These are phyloP conservation scores for Abrus pulchellus DNA, from an alignment of 306 rosid genomes.

Conservation along the genomic window DNA sequence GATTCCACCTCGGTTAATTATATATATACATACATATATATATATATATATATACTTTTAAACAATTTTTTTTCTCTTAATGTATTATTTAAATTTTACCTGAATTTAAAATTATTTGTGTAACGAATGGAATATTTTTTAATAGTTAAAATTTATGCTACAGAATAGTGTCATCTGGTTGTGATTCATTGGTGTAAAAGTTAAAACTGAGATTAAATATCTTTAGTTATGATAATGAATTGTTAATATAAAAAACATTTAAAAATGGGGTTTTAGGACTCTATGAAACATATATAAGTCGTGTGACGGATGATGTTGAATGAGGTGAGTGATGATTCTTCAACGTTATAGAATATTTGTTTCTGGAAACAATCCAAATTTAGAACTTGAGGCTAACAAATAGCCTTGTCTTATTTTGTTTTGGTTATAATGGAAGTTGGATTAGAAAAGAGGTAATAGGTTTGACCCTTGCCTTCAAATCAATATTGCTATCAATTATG, in stretches of 20 bases:
- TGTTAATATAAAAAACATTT: neutral
- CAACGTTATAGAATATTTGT: conserved; percentile 2
- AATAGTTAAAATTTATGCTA: neutral
- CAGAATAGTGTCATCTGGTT: neutral
- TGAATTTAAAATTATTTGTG: neutral
- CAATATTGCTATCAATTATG: neutral
- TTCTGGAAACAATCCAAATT: conserved; percentile 21
- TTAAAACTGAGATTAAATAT: neutral
- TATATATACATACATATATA: too few relatives aligned
- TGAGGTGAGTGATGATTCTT: conserved; percentile 17
- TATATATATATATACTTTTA: neutral
- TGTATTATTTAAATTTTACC: neutral
- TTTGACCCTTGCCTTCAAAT: neutral
- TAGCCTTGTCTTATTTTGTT: conserved; percentile 22
- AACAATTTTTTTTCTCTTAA: neutral
- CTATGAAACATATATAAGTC: neutral
- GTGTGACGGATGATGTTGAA: conserved; percentile 36
- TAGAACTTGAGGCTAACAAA: conserved; percentile 17
- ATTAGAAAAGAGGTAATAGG: conserved; percentile 8
- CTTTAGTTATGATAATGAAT: neutral
- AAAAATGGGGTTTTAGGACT: neutral
- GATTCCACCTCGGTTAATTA: too few relatives aligned
- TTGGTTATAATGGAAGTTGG: neutral
- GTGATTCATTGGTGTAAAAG: neutral
- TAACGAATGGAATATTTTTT: neutral